These are phyloP conservation scores for Epichloe glyceriae DNA, from an alignment of 2,329 filamentous ascomycete genomes.

Conservation along the genomic window DNA sequence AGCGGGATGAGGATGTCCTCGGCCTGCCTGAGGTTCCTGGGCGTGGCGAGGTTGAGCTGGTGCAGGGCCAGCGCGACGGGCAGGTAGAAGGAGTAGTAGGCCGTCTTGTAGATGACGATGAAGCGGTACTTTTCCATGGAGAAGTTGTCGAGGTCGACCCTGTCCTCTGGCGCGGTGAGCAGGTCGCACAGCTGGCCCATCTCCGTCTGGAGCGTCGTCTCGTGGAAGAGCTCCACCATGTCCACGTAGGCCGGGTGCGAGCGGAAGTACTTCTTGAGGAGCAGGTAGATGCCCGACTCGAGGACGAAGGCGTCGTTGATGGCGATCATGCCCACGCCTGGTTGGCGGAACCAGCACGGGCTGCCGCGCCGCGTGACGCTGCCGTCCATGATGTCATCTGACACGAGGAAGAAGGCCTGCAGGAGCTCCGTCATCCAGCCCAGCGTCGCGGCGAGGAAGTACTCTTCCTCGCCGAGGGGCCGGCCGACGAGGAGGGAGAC, in stretches of 20 bases:
- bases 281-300: slow-evolving; percentile 76
- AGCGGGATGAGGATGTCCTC: slow-evolving; percentile 91
- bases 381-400: slow-evolving; percentile 96
- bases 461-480: slow-evolving; percentile 66
- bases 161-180: slow-evolving; percentile 88
- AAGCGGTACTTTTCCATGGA: slow-evolving; percentile 90
- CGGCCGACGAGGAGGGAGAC: slow-evolving; percentile 62
- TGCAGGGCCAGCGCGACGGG: slow-evolving; percentile 84
- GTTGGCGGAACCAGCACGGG: slow-evolving; percentile 92
- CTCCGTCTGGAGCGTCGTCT: slow-evolving; percentile 87
- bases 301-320: slow-evolving; percentile 99
- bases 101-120: slow-evolving; percentile 99
- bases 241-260: slow-evolving; percentile 79
- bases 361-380: slow-evolving; percentile 88
- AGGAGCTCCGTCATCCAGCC: slow-evolving; percentile 98
- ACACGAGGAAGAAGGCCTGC: slow-evolving; percentile 97
- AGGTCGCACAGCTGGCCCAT: slow-evolving; percentile 90
- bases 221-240: slow-evolving; percentile 91
- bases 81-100: slow-evolving; percentile 98
- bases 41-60: slow-evolving; percentile 72
- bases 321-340: slow-evolving; percentile 83
- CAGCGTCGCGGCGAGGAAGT: slow-evolving; percentile 75
- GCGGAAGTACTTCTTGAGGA: slow-evolving; percentile 91
- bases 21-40: slow-evolving; percentile 77
- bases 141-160: slow-evolving; percentile 90